phyloP scores from a whole-genome alignment of 2,329 filamentous ascomycete genomes.

The Ceratocystis huliohia region DNA sequence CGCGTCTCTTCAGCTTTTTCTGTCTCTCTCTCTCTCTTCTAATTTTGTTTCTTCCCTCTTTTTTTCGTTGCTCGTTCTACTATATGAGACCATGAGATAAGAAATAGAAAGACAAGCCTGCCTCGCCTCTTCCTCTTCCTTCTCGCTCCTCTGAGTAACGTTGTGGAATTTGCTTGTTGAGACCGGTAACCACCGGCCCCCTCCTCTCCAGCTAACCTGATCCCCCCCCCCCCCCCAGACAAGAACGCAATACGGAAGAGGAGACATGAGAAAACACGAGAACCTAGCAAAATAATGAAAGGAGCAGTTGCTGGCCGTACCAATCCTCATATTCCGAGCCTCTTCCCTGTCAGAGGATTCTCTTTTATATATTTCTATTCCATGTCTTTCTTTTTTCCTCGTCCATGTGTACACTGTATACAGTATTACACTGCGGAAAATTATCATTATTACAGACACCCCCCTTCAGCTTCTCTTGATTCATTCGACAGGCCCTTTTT shows the following conservation, averaged over 20 bases:
- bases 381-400: neutral
- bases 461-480: neutral
- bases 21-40: too few species aligned
- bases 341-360: neutral
- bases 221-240: too few species aligned
- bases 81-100: too few species aligned
- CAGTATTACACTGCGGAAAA: neutral
- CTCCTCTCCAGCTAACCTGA: too few species aligned
- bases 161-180: neutral
- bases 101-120: too few species aligned
- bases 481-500: conserved; percentile 3
- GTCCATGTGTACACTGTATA: neutral
- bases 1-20: too few species aligned
- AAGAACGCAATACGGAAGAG: conserved; percentile 1
- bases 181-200: neutral
- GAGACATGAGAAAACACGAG: neutral
- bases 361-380: neutral
- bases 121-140: neutral
- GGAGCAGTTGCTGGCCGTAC: neutral
- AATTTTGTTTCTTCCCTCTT: too few species aligned
- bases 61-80: too few species aligned
- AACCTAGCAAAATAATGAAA: neutral
- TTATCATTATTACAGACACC: neutral
- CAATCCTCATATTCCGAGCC: neutral
- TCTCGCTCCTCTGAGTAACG: neutral